A percentile compares a stretch with the other conserved stretches of the same genome.
Conservation (phyloP, 192 early-diverging fungal species). For the Kickxella alabastrina region DNA sequence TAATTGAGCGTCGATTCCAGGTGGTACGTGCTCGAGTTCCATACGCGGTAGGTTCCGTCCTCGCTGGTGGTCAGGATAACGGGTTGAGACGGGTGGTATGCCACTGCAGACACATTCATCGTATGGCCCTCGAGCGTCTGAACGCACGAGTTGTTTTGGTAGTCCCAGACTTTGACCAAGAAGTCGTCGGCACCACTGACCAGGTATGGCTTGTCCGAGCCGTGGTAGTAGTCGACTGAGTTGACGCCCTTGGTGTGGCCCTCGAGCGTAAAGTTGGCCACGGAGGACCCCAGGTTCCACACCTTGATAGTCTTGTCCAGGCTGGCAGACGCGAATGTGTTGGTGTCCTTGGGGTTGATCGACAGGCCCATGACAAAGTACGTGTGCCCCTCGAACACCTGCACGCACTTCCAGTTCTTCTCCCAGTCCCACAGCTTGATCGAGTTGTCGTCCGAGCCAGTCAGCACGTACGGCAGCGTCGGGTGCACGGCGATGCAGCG, state of each 20-base stretch:
- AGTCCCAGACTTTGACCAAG: conserved; percentile 97
- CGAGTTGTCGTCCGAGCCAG: conserved; percentile 93
- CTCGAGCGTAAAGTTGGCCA: conserved; percentile 94
- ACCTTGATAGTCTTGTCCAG: conserved; percentile 96
- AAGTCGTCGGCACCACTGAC: conserved; percentile 95
- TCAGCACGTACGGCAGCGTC: conserved; percentile 89
- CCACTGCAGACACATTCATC: conserved; percentile 86
- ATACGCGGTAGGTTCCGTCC: conserved; percentile 91
- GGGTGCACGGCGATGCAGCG: conserved; percentile 94
- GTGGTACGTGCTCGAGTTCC: conserved; percentile 97
- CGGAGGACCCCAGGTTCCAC: conserved; percentile 89
- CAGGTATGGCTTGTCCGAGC: conserved; percentile 96
- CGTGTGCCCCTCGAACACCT: conserved; percentile 96
- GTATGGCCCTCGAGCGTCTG: conserved; percentile 98
- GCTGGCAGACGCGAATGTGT: conserved; percentile 97
- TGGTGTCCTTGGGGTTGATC: conserved; percentile 98
- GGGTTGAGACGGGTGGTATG: conserved; percentile 94
- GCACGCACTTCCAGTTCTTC: conserved; percentile 93
- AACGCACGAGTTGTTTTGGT: conserved; percentile 99
- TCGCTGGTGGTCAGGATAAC: conserved; percentile 94
- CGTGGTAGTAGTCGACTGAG: conserved; percentile 96
- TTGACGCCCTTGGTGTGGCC: conserved; percentile 99
- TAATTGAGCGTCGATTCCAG: conserved; percentile 97
- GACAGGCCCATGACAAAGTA: conserved; percentile 97
- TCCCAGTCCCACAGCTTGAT: conserved; percentile 99